Evolutionary conservation across 2,329 filamentous ascomycete genomes (phyloP), one percentile per base, ranked within the genome.

Genomic region (Tolypocladium endophyticum): DNA sequence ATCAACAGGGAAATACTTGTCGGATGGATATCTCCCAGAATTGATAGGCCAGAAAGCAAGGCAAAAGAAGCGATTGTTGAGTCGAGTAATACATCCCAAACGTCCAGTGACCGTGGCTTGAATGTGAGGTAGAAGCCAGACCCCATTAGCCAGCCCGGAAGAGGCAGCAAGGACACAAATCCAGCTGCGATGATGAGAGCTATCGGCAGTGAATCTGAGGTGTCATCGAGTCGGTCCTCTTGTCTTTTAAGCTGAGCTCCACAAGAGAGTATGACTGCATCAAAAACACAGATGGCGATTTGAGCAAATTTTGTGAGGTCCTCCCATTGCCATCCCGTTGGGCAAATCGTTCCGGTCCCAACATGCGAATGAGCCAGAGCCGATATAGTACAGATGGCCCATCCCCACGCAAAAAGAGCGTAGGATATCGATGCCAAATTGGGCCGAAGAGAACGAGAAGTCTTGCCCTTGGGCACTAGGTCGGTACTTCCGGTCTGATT

Each of bases 1-100:
- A 68, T 56, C 3, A 70, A 41, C 18, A 74, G 59, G 6, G 68
- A 66, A 30, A 75, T 56, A 1, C 67, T 62, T 8, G 67, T 64
- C 4, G 69, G 61, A 18, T 69, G 67, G 11, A 74, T 61, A 25
- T 60, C 61, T 2, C 63, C 63, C 4, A 74, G 61, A 33, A 73
- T 59, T 52, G 67, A 64, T 11, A 72, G 60, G 2, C 63, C 64
- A 7, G 66, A 70, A 18, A 70, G n/a, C 2, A 74, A 54, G 8
- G 57, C 64, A 8, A 61, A 23, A 6, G 65, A 61, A 6, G 67
- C 67, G 4, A 66, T 56, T 2, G 65, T 55, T 36, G 71, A 70
- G 54, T 74, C 71, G 18, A 69, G 11, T 18, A 70, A 30, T 7
- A 75, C 62, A 33, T 74, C 71, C 9, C 68, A 61, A 1, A 69